Evolutionary conservation across 139 green algal species (phyloP), one percentile per base, ranked within the genome.

Genomic region (Micromonas commoda): DNA sequence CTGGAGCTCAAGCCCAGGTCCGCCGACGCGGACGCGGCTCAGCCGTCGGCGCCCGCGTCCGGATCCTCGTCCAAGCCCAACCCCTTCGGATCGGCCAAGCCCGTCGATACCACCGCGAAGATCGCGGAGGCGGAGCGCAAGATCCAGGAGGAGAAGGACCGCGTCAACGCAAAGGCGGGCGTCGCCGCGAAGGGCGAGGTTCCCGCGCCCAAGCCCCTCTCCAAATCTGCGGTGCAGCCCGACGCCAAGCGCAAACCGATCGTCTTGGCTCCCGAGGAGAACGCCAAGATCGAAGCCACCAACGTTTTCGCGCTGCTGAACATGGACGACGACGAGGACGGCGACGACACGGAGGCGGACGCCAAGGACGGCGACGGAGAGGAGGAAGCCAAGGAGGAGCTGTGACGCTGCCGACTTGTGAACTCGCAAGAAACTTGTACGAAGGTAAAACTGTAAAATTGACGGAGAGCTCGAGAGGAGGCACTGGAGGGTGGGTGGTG

Each of bases 11-110:
- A 68, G 16, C 61, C 61, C 16, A 13, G 61, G n/a, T 32, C 16
- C 61, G 61, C 26, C 16, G 61, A 68, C n/a, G 61, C 26, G 24
- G 61, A 68, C 61, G 28, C 6, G 61, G 9, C 13, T 20, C 9
- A 9, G 9, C 9, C 45, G 45, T 9, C 9, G 16, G 9, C 61
- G 9, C 9, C 61, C 4, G 28, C 26, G 5, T 13, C 61, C 16
- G 61, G 5, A 20, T 9, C 29, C 21, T 80, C 45, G n/a, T 80
- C 73, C n/a, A 78, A 63, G 32, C 32, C 71, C 28, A 70, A 70
- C 63, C 29, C 32, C 4, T 74, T 74, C 35, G 67, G 67, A 9
- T 19, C 31, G 9, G 67, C 67, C 4, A 74, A 74, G 67, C 67
- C 67, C 67, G 35, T 74, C 9, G 67, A 74, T 32, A 29, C 61